These are phyloP conservation scores for Jamesozyma piceae DNA, from an alignment of 805 yeast genomes.

Conservation along the genomic window DNA sequence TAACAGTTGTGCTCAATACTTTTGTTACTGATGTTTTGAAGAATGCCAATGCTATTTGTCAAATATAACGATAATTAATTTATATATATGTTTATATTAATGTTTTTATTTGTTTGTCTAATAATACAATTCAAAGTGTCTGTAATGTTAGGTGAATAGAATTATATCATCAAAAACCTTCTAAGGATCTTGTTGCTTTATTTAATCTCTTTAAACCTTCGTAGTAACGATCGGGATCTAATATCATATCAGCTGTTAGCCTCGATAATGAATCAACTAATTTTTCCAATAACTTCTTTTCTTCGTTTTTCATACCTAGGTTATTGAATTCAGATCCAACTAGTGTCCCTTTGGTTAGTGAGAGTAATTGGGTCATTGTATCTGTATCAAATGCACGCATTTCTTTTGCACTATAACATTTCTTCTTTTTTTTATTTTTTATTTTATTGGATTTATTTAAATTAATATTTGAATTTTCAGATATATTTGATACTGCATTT, in stretches of 20 bases:
- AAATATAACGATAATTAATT: no score
- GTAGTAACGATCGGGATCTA: slow-evolving; percentile 68
- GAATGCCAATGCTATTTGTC: no score
- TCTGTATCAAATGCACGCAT: slow-evolving; percentile 17
- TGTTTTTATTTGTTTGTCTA: background rate
- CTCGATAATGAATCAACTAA: slow-evolving; percentile 77
- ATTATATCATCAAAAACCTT: slow-evolving; percentile 46
- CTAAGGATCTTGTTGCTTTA: slow-evolving; percentile 74
- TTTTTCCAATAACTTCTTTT: slow-evolving; percentile 70
- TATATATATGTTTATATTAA: no score
- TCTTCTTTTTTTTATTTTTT: background rate
- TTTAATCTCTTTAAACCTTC: slow-evolving; percentile 74
- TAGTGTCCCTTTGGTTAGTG: slow-evolving; percentile 34
- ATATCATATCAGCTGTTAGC: slow-evolving; percentile 80
- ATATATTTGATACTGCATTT: background rate
- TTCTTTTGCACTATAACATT: background rate
- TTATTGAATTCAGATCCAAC: slow-evolving; percentile 56
- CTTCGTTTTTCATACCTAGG: slow-evolving; percentile 63
- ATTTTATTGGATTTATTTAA: background rate
- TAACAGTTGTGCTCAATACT: no score
- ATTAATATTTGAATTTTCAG: background rate
- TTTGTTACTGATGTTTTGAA: no score
- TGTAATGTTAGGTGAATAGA: no score
- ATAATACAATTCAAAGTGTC: no score
- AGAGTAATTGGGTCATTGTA: slow-evolving; percentile 30